phyloP scores from a whole-genome alignment of 1,284 basidiomycete species.

The Irpex rosettiformis region DNA sequence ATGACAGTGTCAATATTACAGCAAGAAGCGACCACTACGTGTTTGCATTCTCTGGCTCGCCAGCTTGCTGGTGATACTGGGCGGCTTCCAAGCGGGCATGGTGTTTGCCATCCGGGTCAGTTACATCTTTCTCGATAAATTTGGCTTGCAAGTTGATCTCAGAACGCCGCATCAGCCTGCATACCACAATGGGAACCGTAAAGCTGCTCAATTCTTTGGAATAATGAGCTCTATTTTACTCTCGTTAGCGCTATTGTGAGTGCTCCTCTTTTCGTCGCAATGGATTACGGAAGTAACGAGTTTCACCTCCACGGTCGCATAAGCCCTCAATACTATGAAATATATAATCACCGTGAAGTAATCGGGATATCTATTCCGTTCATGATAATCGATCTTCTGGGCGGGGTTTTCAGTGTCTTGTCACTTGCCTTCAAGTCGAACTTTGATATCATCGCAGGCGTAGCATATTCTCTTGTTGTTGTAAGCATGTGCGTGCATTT shows the following conservation, averaged over 20 bases:
- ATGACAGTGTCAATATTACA: slow-evolving; percentile 73
- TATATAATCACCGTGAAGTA: slow-evolving; percentile 67
- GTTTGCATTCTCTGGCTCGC: slow-evolving; percentile 31
- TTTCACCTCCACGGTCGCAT: neutral
- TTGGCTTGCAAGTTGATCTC: neutral
- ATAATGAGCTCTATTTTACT: slow-evolving; percentile 62
- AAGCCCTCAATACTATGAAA: slow-evolving; percentile 63
- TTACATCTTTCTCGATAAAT: slow-evolving; percentile 19
- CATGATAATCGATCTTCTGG: slow-evolving; percentile 68
- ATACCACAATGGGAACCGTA: slow-evolving; percentile 40
- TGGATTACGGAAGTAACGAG: neutral
- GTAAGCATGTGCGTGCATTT: slow-evolving; percentile 32
- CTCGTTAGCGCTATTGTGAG: slow-evolving; percentile 56
- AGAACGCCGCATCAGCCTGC: slow-evolving; percentile 30
- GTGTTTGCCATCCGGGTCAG: slow-evolving; percentile 54
- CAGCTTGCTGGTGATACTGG: slow-evolving; percentile 41
- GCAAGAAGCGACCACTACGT: slow-evolving; percentile 32
- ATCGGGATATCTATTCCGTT: slow-evolving; percentile 71
- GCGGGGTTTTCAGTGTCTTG: slow-evolving; percentile 69
- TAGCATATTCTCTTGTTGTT: slow-evolving; percentile 60
- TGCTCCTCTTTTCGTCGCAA: slow-evolving; percentile 1
- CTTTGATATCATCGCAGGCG: slow-evolving; percentile 65
- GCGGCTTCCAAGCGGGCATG: slow-evolving; percentile 57
- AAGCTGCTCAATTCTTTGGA: slow-evolving; percentile 60
- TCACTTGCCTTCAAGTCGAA: slow-evolving; percentile 66